Conservation (phyloP, 2,329 filamentous ascomycete species). For the Boeremia lycopersici region DNA sequence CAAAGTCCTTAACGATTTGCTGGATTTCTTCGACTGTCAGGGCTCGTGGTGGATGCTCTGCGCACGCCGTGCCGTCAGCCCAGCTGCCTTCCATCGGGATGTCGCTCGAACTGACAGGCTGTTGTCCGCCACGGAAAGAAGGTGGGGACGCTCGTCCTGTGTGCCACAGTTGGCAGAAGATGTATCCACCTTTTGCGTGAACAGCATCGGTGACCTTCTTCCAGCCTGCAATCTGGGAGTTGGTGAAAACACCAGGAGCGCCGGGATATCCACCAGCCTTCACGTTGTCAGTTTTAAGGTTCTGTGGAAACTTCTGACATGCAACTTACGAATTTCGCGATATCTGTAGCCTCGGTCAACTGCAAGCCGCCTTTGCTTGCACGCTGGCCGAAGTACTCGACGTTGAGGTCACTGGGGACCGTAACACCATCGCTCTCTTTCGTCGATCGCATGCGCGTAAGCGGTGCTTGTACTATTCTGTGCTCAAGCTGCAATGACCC, state of each 20-base stretch:
- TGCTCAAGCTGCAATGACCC: constrained; percentile 46
- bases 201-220: constrained; percentile 58
- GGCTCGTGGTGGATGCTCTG: constrained; percentile 42
- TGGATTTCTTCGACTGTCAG: constrained; percentile 51
- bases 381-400: constrained; percentile 62
- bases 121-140: constrained; percentile 47
- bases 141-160: constrained; percentile 54
- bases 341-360: constrained; percentile 62
- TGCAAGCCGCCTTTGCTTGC: constrained; percentile 62
- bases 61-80: constrained; percentile 46
- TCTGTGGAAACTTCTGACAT: constrained; percentile 7
- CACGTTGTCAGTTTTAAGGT: constrained; percentile 16
- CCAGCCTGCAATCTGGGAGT: constrained; percentile 56
- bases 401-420: constrained; percentile 53
- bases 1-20: constrained; percentile 47
- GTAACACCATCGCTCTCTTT: constrained; percentile 56
- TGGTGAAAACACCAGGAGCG: constrained; percentile 39
- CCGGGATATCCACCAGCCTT: constrained; percentile 48
- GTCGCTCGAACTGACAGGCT: constrained; percentile 48
- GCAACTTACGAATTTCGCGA: constrained; percentile 37
- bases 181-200: constrained; percentile 57
- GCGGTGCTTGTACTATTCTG: constrained; percentile 48
- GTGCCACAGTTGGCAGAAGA: constrained; percentile 55
- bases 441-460: constrained; percentile 54
- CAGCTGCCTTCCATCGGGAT: constrained; percentile 50